Evolutionary conservation across 2,329 filamentous ascomycete species (phyloP).

Genomic region (Alternaria metachromatica): DNA sequence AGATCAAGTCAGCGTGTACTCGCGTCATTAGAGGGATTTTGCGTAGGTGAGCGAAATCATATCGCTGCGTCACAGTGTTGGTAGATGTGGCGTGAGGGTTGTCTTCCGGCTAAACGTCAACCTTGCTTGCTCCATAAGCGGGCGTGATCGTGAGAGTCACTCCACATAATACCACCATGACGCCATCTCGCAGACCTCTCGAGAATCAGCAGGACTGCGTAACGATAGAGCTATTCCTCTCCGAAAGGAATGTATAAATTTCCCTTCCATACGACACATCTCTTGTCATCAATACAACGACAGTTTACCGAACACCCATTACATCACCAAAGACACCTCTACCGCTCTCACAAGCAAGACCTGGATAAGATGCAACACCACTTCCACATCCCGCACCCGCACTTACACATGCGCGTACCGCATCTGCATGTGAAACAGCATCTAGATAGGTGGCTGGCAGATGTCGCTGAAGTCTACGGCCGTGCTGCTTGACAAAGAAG

Average conservation of each 20-base stretch:
- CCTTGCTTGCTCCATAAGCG: neutral
- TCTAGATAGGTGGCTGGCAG: constrained; percentile 9
- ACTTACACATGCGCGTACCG: neutral
- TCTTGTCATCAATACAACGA: neutral
- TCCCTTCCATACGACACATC: neutral
- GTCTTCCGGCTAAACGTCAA: neutral
- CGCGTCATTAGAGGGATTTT: neutral
- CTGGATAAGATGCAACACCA: neutral
- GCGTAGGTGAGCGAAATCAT: neutral
- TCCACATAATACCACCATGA: neutral
- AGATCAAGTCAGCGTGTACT: neutral
- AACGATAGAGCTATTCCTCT: neutral
- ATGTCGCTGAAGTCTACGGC: constrained; percentile 8
- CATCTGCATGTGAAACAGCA: constrained; percentile 1
- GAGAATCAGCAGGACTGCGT: neutral
- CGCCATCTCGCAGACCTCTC: neutral
- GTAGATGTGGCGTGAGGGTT: neutral
- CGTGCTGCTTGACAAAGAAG: constrained; percentile 2
- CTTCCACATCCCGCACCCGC: neutral
- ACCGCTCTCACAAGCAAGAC: neutral
- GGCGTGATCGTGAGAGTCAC: neutral
- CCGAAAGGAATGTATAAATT: neutral
- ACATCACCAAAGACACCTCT: neutral
- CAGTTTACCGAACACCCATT: neutral
- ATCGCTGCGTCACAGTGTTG: neutral